phyloP scores from a whole-genome alignment of 768 basidiomycete genomes.

The Pleurotus pulmonarius region DNA sequence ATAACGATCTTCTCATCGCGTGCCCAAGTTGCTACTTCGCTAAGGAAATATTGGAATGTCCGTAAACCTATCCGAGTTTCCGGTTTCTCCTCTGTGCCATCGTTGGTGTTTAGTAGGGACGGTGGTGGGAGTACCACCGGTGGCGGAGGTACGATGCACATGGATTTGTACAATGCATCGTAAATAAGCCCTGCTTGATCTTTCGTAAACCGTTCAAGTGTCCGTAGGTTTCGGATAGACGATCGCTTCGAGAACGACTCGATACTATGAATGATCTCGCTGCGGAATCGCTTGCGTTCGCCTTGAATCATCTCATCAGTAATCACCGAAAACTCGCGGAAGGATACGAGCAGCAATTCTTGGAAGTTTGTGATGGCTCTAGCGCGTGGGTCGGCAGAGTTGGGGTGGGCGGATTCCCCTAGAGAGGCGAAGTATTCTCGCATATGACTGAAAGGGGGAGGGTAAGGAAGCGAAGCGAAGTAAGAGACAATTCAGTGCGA shows the following conservation, averaged over 20 bases:
- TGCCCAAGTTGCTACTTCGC: conserved; percentile 94
- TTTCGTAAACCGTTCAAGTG: conserved; percentile 77
- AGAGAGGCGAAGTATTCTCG: conserved; percentile 92
- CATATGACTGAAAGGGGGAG: conserved; percentile 63
- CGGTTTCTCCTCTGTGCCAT: conserved; percentile 67
- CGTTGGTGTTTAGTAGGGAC: conserved; percentile 51
- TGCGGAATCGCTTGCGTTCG: conserved; percentile 82
- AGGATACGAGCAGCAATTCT: conserved; percentile 92
- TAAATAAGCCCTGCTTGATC: conserved; percentile 89
- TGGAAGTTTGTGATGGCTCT: conserved; percentile 97
- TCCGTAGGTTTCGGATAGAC: conserved; percentile 82
- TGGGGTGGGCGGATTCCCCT: conserved; percentile 90
- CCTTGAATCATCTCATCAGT: conserved; percentile 89
- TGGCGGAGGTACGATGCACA: conserved; percentile 73
- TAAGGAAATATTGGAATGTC: conserved; percentile 88
- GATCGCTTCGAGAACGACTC: conserved; percentile 93
- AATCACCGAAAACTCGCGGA: conserved; percentile 95
- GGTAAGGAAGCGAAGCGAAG: not conserved
- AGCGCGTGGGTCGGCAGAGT: conserved; percentile 81
- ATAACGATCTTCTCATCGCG: conserved; percentile 87
- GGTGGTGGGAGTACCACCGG: conserved; percentile 45
- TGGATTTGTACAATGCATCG: conserved; percentile 84
- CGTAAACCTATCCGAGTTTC: conserved; percentile 85
- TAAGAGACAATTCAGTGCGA: conserved; percentile 16
- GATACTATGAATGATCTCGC: conserved; percentile 88